A percentile compares a stretch with the other conserved stretches of the same genome.
Evolutionary conservation across 352 stramenopile species (phyloP).

Genomic region (Phytophthora cactorum): DNA sequence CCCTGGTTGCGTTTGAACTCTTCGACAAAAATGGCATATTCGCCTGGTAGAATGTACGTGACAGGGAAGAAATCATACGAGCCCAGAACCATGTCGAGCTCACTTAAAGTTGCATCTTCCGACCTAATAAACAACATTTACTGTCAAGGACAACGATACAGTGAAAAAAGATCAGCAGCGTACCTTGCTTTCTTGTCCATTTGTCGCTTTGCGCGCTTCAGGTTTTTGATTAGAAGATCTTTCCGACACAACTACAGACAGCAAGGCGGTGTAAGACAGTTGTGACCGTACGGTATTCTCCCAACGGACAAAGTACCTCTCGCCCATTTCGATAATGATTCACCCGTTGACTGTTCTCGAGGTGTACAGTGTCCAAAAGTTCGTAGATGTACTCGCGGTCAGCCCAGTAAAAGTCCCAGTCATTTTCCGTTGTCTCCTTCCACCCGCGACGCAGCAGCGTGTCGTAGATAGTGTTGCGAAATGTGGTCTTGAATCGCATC

Average conservation of each 20-base stretch:
- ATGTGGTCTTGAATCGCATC: conserved; percentile 87
- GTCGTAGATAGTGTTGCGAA: conserved; percentile 94
- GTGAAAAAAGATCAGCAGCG: neutral
- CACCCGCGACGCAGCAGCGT: conserved; percentile 88
- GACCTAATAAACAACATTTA: conserved; percentile 32
- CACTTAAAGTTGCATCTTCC: conserved; percentile 42
- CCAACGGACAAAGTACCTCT: conserved; percentile 45
- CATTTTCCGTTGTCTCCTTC: conserved; percentile 90
- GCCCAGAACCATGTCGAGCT: conserved; percentile 38
- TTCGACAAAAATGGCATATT: conserved; percentile 96
- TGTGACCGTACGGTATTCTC: neutral
- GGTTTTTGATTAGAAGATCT: conserved; percentile 96
- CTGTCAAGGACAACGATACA: neutral
- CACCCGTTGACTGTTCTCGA: conserved; percentile 85
- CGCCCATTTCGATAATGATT: conserved; percentile 92
- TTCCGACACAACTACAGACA: conserved; percentile 87
- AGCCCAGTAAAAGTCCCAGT: conserved; percentile 92
- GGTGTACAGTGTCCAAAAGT: conserved; percentile 88
- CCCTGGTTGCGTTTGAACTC: conserved; percentile 93
- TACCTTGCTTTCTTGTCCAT: conserved; percentile 85
- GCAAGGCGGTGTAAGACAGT: neutral
- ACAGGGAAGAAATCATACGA: conserved; percentile 92
- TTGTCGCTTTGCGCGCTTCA: conserved; percentile 89
- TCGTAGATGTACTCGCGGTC: conserved; percentile 93
- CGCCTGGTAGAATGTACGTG: conserved; percentile 94